Evolutionary conservation across 2,329 filamentous ascomycete genomes (phyloP).

Genomic region (Cladophialophora chaetospira): DNA sequence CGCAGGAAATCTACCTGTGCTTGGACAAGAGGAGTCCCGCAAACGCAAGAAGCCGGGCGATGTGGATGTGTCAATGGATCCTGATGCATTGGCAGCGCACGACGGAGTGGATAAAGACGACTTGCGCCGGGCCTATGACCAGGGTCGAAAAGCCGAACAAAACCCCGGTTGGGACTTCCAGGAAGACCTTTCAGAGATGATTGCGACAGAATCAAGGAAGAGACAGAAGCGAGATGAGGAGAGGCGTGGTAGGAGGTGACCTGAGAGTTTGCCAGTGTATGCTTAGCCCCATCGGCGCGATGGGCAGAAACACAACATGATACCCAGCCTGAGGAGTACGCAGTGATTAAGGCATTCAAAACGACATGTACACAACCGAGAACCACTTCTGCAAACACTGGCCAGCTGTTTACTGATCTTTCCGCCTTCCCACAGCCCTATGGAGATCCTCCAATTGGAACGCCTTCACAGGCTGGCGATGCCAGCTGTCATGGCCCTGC

Average conservation of each 20-base stretch:
- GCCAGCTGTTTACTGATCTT: no score
- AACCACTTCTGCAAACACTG: no score
- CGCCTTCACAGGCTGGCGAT: no score
- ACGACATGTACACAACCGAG: no score
- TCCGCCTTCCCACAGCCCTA: no score
- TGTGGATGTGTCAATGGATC: slow-evolving; percentile 87
- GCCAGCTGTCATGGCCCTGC: no score
- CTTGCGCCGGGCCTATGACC: slow-evolving; percentile 77
- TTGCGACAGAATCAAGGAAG: slow-evolving; percentile 89
- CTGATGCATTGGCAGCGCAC: slow-evolving; percentile 72
- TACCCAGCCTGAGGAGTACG: no score
- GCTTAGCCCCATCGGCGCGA: no score
- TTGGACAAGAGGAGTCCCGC: slow-evolving; percentile 75
- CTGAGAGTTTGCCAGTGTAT: no score
- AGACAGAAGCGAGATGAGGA: slow-evolving; percentile 86
- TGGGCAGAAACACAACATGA: no score
- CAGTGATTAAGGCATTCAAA: no score
- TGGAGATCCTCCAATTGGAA: no score
- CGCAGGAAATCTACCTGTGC: slow-evolving; percentile 62
- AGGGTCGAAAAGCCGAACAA: slow-evolving; percentile 64
- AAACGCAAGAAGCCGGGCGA: slow-evolving; percentile 97
- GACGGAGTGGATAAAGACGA: slow-evolving; percentile 85
- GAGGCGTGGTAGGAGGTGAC: slow-evolving; percentile 61
- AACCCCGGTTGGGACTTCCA: slow-evolving; percentile 75
- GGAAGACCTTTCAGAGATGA: slow-evolving; percentile 93